Percentiles rank a stretch among this genome's conserved stretches.
Evolutionary conservation across 2,329 filamentous ascomycete genomes (phyloP).

Genomic region (Hysterium pulicare): DNA sequence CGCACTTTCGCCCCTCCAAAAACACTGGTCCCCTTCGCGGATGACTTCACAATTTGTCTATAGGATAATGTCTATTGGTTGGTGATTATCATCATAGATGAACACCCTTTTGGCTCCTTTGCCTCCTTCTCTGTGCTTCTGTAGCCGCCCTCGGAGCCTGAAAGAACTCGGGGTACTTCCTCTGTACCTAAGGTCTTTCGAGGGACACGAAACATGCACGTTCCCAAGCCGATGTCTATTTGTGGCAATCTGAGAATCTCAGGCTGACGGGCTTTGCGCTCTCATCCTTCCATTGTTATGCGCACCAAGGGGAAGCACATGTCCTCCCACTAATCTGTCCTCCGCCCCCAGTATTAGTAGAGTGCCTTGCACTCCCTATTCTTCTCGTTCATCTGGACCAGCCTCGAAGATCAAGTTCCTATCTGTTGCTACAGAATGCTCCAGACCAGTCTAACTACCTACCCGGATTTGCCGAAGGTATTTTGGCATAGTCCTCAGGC

Average conservation of each 20-base stretch:
- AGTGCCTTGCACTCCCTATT: not conserved
- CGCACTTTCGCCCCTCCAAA: not conserved
- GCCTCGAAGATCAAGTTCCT: constrained; percentile 1
- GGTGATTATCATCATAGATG: no score
- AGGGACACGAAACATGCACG: not conserved
- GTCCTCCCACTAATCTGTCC: not conserved
- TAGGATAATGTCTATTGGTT: not conserved
- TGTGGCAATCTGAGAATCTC: not conserved
- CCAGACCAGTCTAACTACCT: not conserved
- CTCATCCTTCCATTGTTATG: not conserved
- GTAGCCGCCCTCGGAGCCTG: no score
- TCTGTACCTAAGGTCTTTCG: no score
- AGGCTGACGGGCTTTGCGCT: not conserved
- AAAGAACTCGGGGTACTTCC: no score
- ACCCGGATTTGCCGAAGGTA: not conserved
- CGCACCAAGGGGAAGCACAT: not conserved
- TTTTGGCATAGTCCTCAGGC: not conserved
- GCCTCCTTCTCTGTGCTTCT: no score
- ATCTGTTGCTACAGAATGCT: not conserved
- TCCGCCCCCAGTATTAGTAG: not conserved
- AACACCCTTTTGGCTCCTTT: no score
- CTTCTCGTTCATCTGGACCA: not conserved
- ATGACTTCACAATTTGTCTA: not conserved
- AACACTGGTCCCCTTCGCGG: not conserved
- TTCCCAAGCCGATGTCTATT: not conserved